Evolutionary conservation across 2,329 filamentous ascomycete genomes (phyloP), one percentile per base, ranked within the genome.

Genomic region (Aspergillus felis): DNA sequence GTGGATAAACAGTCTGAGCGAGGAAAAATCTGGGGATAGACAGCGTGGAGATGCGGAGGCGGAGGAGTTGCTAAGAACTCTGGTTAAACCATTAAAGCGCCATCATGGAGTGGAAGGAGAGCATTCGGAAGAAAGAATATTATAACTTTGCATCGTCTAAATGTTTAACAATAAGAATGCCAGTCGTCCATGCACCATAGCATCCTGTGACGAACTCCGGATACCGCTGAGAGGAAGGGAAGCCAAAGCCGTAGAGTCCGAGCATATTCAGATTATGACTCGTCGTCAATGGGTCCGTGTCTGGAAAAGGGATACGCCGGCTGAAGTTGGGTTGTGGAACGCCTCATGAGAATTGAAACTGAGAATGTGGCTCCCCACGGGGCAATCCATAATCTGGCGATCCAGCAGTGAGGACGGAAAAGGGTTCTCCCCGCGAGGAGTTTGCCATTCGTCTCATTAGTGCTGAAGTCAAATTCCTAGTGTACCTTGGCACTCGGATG

Each of bases 21-120:
- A 14, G 7, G 50, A 47, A 55, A 62, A 61, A 61, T 63, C 48
- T 61, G 63, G 64, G 62, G 42, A 44, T 44, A 22, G 41, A 44
- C 7, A 22, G n/a, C 41, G n/a, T n/a, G 41, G 41, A 44, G 41
- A 29, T 44, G 41, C 7, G 20, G 41, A 44, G 17, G n/a, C 41
- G 41, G 41, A 44, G 41, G n/a, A 22, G n/a, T 44, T 44, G 17
- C 3, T 44, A 22, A 22, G 14, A n/a, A 22, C 20, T 44, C 41
- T n/a, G 41, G 41, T 44, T 44, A 44, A 44, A 44, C 41, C 41
- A 44, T 44, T 44, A 44, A 10, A 44, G 41, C 41, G 29, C 29
- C 29, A 14, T 35, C 12, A 29, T 29, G 28, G 4, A 12, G 28
- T 12, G 10, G 28, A 29, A 10, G 10, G 10, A 10, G 28, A 29